Evolutionary conservation across 169 alveolate genomes (phyloP).

Genomic region (Plasmodium knowlesi): DNA sequence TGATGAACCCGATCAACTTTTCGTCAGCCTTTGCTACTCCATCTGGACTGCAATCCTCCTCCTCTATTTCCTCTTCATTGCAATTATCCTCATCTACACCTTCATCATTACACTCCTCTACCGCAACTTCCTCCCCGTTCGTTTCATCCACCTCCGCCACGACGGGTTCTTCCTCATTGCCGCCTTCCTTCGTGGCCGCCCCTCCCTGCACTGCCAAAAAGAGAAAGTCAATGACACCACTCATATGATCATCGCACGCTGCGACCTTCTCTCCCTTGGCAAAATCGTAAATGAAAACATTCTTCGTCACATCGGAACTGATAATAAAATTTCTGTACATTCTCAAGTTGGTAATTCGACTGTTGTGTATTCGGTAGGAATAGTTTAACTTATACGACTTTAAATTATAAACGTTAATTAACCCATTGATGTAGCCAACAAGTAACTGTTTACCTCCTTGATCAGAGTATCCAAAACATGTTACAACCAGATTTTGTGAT

Average conservation of each 20-base stretch:
- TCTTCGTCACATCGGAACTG: slow-evolving; percentile 59
- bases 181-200: not conserved
- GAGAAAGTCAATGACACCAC: slow-evolving; percentile 53
- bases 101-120: not conserved
- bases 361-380: slow-evolving; percentile 67
- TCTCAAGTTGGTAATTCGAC: slow-evolving; percentile 53
- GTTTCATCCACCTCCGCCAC: not conserved
- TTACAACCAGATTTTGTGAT: slow-evolving; percentile 24
- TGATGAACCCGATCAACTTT: slow-evolving; percentile 50
- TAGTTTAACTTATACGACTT: slow-evolving; percentile 21
- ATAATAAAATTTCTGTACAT: slow-evolving; percentile 61
- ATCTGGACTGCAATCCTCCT: not conserved
- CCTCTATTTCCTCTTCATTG: not conserved
- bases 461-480: slow-evolving; percentile 33
- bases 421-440: slow-evolving; percentile 64
- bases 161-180: not conserved
- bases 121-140: not conserved
- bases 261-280: slow-evolving; percentile 12
- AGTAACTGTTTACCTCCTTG: slow-evolving; percentile 22
- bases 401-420: slow-evolving; percentile 53
- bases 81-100: no score
- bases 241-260: slow-evolving; percentile 66
- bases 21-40: slow-evolving; percentile 16
- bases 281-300: slow-evolving; percentile 49
- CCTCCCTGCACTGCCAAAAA: slow-evolving; percentile 30